phyloP scores from a whole-genome alignment of 805 yeast genomes.

The Starmerella lactis-condensi region DNA sequence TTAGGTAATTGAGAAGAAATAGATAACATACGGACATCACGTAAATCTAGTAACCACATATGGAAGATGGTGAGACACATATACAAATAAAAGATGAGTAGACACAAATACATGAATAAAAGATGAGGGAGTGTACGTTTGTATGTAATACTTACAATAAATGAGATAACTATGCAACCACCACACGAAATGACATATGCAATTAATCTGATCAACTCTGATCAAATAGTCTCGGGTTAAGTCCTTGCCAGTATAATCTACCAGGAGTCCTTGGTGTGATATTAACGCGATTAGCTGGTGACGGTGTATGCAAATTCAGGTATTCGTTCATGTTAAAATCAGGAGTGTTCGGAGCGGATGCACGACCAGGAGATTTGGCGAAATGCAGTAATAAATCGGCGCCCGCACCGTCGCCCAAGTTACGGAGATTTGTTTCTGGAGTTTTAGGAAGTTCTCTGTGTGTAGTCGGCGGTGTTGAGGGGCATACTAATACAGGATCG shows the following conservation, averaged over 20 bases:
- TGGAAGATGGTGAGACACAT: too few species aligned
- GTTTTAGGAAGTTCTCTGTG: constrained; percentile 17
- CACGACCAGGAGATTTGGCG: constrained; percentile 59
- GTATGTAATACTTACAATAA: too few species aligned
- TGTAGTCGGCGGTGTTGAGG: constrained; percentile 13
- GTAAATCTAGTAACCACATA: too few species aligned
- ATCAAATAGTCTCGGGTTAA: constrained; percentile 8
- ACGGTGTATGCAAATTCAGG: constrained; percentile 60
- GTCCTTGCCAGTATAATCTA: constrained; percentile 7
- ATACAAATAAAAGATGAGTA: too few species aligned
- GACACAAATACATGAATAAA: too few species aligned
- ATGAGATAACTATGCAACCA: too few species aligned
- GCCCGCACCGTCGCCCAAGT: constrained; percentile 32
- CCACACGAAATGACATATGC: too few species aligned
- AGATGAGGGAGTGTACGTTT: too few species aligned
- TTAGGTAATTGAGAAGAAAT: too few species aligned
- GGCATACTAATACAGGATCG: too few species aligned
- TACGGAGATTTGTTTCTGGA: constrained; percentile 15
- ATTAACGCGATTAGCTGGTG: constrained; percentile 22
- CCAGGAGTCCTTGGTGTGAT: constrained; percentile 8
- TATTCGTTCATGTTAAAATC: constrained; percentile 65
- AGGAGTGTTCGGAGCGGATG: constrained; percentile 23
- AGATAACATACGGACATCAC: too few species aligned
- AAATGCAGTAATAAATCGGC: constrained; percentile 65
- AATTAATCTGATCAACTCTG: too few species aligned